Evolutionary conservation across 306 rosid species (phyloP).

Genomic region (Quercus glauca): DNA sequence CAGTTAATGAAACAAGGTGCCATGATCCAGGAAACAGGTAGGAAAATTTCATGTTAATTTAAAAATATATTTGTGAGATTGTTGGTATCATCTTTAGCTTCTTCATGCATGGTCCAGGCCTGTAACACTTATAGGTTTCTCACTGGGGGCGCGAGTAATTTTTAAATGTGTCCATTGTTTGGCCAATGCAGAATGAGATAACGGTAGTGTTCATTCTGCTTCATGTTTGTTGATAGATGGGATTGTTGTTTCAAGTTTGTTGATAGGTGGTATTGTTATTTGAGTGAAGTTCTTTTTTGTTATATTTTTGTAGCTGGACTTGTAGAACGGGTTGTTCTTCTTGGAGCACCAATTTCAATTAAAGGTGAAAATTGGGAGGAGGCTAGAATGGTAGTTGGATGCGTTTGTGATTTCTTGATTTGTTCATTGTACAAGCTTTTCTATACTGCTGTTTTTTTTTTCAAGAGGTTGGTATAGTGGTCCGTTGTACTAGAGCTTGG

Average conservation of each 20-base stretch:
- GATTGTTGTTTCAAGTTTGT: constrained; percentile 11
- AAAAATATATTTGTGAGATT: constrained; percentile 15
- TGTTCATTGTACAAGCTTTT: not conserved
- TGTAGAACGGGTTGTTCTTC: constrained; percentile 64
- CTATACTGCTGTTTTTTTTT: not conserved
- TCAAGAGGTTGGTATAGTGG: not conserved
- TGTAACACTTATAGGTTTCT: constrained; percentile 63
- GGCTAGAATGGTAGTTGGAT: constrained; percentile 47
- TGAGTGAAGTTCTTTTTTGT: not conserved
- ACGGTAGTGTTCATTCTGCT: constrained; percentile 37
- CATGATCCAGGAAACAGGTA: constrained; percentile 71
- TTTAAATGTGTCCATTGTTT: constrained; percentile 60
- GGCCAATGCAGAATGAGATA: constrained; percentile 46
- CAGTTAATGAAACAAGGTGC: constrained; percentile 58
- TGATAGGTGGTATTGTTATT: constrained; percentile 10
- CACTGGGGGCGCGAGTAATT: constrained; percentile 66
- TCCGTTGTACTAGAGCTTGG: not conserved
- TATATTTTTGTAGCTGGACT: constrained; percentile 47
- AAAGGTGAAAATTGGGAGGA: constrained; percentile 52
- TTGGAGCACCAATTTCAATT: constrained; percentile 70
- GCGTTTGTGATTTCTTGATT: not conserved
- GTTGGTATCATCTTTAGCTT: constrained; percentile 20
- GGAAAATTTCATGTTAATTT: constrained; percentile 28
- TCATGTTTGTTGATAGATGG: constrained; percentile 12
- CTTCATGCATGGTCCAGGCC: constrained; percentile 54